Evolutionary conservation across 1,284 basidiomycete species (phyloP), one percentile per base, ranked within the genome.

Genomic region (Wolfiporia cocos): DNA sequence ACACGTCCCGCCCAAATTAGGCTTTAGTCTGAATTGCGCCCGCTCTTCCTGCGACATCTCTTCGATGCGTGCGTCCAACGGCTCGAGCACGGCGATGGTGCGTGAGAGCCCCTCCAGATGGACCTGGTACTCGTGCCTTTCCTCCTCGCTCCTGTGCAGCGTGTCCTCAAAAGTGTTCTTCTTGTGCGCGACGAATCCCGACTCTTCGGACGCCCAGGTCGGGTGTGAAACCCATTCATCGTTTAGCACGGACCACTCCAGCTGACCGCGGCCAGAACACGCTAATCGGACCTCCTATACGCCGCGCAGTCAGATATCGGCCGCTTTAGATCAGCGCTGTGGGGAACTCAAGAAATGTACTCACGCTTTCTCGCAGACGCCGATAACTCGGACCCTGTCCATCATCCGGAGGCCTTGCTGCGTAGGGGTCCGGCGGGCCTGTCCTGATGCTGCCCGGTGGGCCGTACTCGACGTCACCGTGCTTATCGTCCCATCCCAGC

Each of bases 141-240:
- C 96, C 62, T 99, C 96, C 64, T 99, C 96, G 53, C 90, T 88
- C 62, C 91, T 91, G 69, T 99, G 94, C 43, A 99, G 74, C 0
- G 91, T 90, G 57, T 98, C 94, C 65, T 99, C 96, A 63, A 91
- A 98, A 3, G 83, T 77, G 63, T 97, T 99, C 72, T 98, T 98
- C 74, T 95, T 95, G 67, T 97, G 92, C 4, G 94, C 80, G 45
- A 92, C 79, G 67, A 98, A 98, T 1, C 90, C 91, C 1, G 89
- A 79, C 53, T 96, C 92, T 56, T 98, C 96, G 47, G 95, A 97
- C 15, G 91, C 92, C 92, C 92, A 97, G 0, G 92, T 95, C 1
- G 95, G 95, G 63, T 99, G 93, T 17, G 93, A 96, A 20, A 98
- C 91, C 91, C 92, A 96, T 52, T 85, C 78, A 57, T 97, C 92